Base-by-base conservation (phyloP, 345 rosid genomes). In the Populus pruinosa region DNA sequence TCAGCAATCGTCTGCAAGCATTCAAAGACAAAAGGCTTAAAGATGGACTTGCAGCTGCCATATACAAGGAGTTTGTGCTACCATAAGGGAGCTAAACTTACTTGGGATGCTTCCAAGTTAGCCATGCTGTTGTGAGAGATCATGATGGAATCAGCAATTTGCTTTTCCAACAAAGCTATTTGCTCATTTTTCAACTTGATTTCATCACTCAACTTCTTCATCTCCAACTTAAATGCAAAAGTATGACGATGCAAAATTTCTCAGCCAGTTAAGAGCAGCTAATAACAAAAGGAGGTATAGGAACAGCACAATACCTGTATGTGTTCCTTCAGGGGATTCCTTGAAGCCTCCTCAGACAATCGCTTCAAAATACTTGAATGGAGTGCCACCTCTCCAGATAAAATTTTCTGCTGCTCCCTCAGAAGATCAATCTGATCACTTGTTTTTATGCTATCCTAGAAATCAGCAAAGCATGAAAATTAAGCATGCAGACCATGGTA, bases 361-460 rank as follows among this genome's bases (percentile, higher is more conserved):
- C 92, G 87, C 87, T 92, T 96, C 73, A 96, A 83, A 78, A 94
- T 88, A 88, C 99, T 96, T 78, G 90, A 89, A 85, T 92, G 94
- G 41, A 91, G 86, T 43, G 93, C 97, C 78, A 87, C 91, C 82
- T 89, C 99, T 65, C 97, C 99, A 6, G 91, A 88, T 83, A 96
- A 85, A 84, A 93, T 89, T 85, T 96, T 93, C 79, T 89, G 97
- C 69, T 96, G 98, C 85, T 93, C 98, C 90, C 93, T 89, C 79
- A 93, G 82, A 70, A 96, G 97, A 81, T 93, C 95, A 71, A 93
- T 82, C 85, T 92, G 97, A 82, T 93, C 96, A 53, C 86, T 85
- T 78, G 95, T 84, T 86, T 88, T 91, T 83, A 84, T 85, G 88
- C 93, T 88, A 70, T 90, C 85, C 98, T 93, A 85, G 23, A 75